These are phyloP conservation scores for Datura wrightii DNA, from an alignment of 257 asterid species.

Conservation along the genomic window DNA sequence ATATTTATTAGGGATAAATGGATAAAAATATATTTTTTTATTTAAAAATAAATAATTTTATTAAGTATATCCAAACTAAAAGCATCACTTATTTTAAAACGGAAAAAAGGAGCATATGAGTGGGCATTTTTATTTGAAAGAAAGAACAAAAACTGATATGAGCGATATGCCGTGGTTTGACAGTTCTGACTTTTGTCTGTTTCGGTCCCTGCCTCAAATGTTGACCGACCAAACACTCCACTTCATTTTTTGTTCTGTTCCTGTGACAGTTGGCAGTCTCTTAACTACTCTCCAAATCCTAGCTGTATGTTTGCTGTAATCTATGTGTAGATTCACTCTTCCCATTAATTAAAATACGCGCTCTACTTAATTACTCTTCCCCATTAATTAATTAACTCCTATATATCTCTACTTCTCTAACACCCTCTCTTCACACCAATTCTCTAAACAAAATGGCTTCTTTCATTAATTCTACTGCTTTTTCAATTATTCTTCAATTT, in stretches of 20 bases:
- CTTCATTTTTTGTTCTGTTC: conserved; percentile 18
- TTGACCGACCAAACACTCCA: conserved; percentile 32
- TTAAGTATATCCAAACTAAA: too few relatives aligned
- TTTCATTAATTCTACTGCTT: background rate
- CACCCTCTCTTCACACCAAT: background rate
- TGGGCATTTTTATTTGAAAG: too few relatives aligned
- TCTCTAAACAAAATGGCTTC: conserved; percentile 33
- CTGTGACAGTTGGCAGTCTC: conserved; percentile 22
- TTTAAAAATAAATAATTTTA: too few relatives aligned
- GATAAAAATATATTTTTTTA: too few relatives aligned
- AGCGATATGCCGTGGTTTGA: too few relatives aligned
- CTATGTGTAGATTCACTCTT: conserved; percentile 32
- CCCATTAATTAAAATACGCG: background rate
- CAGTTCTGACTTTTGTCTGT: background rate
- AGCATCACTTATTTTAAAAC: too few relatives aligned
- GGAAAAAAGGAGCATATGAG: too few relatives aligned
- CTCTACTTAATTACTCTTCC: background rate
- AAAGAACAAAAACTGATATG: too few relatives aligned
- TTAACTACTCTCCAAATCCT: background rate
- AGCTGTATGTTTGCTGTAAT: conserved; percentile 36
- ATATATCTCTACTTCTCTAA: background rate
- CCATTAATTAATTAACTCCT: background rate
- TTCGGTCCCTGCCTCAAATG: conserved; percentile 6
- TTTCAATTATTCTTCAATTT: background rate
- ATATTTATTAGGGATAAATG: too few relatives aligned